phyloP scores from a whole-genome alignment of 768 basidiomycete species.

The Pulveroboletus ravenelii region DNA sequence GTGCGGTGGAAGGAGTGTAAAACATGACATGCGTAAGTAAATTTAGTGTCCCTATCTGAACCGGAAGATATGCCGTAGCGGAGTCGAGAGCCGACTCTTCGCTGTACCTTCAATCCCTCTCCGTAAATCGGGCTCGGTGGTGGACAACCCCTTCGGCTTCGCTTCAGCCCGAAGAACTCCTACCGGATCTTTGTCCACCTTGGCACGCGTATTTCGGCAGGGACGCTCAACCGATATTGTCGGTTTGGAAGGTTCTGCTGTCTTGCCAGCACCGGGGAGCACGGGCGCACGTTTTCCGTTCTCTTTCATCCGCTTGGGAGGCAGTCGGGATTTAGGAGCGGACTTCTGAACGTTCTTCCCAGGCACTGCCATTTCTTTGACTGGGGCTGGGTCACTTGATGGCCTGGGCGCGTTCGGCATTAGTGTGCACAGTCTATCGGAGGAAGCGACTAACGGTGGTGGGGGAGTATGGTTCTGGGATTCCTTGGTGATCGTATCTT shows the following conservation, averaged over 20 bases:
- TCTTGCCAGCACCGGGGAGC: background rate
- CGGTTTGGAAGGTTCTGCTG: slow-evolving; percentile 4
- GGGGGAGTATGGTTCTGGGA: slow-evolving; percentile 1
- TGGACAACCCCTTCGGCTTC: slow-evolving; percentile 12
- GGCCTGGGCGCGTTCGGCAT: background rate
- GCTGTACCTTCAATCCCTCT: slow-evolving; percentile 23
- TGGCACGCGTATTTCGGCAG: slow-evolving; percentile 9
- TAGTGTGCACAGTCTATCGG: slow-evolving; percentile 13
- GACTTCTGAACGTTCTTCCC: slow-evolving; percentile 8
- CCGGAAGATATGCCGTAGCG: slow-evolving; percentile 31
- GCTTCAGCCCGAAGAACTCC: slow-evolving; percentile 2
- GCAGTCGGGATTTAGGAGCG: slow-evolving; percentile 9
- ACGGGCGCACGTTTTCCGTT: slow-evolving; percentile 3
- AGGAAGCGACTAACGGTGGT: background rate
- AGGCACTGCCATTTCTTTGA: background rate
- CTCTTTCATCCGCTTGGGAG: slow-evolving; percentile 12
- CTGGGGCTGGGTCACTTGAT: background rate
- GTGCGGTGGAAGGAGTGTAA: slow-evolving; percentile 9
- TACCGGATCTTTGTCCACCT: slow-evolving; percentile 11
- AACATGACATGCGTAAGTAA: background rate
- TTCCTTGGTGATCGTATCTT: slow-evolving; percentile 14
- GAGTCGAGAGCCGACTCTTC: slow-evolving; percentile 26
- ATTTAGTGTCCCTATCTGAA: slow-evolving; percentile 18
- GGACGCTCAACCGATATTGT: slow-evolving; percentile 12
- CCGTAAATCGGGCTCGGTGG: slow-evolving; percentile 17